Conservation (phyloP, 2,329 filamentous ascomycete genomes). For the Pyricularia pennisetigena region DNA sequence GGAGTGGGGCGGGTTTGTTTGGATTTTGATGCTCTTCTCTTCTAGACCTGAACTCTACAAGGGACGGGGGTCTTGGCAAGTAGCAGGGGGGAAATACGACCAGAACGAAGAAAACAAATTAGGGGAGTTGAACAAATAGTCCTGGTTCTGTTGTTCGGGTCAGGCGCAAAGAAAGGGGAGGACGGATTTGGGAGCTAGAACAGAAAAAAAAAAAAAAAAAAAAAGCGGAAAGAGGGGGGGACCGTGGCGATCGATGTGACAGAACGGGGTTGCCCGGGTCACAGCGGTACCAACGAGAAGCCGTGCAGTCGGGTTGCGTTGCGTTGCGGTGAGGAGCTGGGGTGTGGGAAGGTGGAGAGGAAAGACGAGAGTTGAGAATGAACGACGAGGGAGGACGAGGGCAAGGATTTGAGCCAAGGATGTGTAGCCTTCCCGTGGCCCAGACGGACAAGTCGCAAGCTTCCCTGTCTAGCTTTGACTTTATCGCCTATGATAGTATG, state of each 20-base stretch:
- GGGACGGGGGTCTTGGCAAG: not conserved
- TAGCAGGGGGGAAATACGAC: not conserved
- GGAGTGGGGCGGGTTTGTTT: not conserved
- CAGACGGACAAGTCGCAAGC: not conserved
- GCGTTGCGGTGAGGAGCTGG: not conserved
- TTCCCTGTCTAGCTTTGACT: not conserved
- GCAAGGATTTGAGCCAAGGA: not conserved
- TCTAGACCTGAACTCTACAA: not conserved
- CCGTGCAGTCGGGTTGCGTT: not conserved
- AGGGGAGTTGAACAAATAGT: not conserved
- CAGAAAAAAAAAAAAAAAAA: not conserved
- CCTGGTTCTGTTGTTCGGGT: not conserved
- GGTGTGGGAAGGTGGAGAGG: not conserved
- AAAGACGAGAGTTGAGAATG: not conserved
- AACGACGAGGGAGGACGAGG: not conserved
- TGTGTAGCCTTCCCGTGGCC: not conserved
- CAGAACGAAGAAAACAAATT: not conserved
- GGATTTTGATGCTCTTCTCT: not conserved
- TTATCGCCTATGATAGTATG: not conserved
- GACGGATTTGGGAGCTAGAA: not conserved
- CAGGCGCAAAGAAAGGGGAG: not conserved
- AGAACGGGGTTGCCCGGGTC: not conserved
- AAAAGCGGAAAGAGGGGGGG: not conserved
- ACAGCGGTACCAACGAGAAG: not conserved
- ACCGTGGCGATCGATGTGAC: not conserved